phyloP scores from a whole-genome alignment of 2,329 filamentous ascomycete genomes.

The Stylonectria norvegica region DNA sequence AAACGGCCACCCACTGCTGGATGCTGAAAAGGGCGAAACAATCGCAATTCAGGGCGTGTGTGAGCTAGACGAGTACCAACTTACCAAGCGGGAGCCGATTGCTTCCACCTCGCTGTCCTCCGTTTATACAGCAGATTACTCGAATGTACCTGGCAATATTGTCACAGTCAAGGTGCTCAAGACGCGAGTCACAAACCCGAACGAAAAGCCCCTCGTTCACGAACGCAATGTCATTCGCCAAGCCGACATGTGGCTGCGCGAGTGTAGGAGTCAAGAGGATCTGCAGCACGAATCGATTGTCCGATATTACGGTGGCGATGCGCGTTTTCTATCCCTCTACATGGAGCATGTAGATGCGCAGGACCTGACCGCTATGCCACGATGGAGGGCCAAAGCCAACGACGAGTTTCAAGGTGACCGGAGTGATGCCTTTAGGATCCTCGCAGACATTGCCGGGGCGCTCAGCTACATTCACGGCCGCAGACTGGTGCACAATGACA shows the following conservation, averaged over 20 bases:
- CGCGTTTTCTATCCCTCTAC: conserved; percentile 56
- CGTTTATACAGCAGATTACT: conserved; percentile 55
- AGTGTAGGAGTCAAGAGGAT: conserved; percentile 54
- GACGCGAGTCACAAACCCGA: conserved; percentile 41
- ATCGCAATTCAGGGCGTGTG: conserved; percentile 47
- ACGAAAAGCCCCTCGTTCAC: conserved; percentile 45
- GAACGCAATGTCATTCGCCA: conserved; percentile 57
- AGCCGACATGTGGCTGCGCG: conserved; percentile 58
- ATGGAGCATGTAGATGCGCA: conserved; percentile 60
- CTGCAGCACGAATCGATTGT: conserved; percentile 57
- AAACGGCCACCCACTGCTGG: conserved; percentile 49
- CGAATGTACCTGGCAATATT: conserved; percentile 49
- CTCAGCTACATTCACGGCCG: conserved; percentile 55
- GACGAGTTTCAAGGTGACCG: conserved; percentile 50
- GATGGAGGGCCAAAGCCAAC: conserved; percentile 47
- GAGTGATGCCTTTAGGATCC: conserved; percentile 49
- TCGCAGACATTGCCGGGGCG: conserved; percentile 52
- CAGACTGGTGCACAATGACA: conserved; percentile 57
- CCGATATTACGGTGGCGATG: conserved; percentile 56
- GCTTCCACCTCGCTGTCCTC: conserved; percentile 53
- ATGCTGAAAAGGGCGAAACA: conserved; percentile 48
- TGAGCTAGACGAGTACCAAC: conserved; percentile 51
- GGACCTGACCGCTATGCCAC: conserved; percentile 47
- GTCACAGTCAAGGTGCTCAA: conserved; percentile 61
- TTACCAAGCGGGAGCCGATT: conserved; percentile 56